Evolutionary conservation across 352 stramenopile genomes (phyloP).

Genomic region (Globisporangium orthogonon): DNA sequence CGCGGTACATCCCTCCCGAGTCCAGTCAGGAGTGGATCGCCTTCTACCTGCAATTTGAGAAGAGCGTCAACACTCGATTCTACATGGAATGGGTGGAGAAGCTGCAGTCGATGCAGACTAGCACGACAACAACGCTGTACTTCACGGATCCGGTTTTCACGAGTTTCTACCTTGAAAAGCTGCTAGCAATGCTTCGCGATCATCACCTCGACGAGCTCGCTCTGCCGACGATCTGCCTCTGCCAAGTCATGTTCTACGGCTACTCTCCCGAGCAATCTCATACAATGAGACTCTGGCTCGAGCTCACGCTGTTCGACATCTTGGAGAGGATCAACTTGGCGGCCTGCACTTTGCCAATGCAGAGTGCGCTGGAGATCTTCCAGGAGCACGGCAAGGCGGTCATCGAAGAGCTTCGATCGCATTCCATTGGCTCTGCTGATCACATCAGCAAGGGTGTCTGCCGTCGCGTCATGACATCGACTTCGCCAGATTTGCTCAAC

Average conservation of each 20-base stretch:
- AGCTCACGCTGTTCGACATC: slow-evolving; percentile 38
- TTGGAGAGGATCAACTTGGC: slow-evolving; percentile 43
- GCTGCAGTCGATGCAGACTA: slow-evolving; percentile 17
- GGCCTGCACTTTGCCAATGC: slow-evolving; percentile 33
- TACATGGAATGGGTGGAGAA: slow-evolving; percentile 34
- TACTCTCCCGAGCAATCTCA: slow-evolving; percentile 25
- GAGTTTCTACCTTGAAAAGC: slow-evolving; percentile 32
- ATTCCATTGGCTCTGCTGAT: not conserved
- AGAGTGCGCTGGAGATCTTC: slow-evolving; percentile 48
- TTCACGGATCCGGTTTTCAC: slow-evolving; percentile 51
- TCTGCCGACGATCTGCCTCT: slow-evolving; percentile 40
- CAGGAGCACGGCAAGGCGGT: slow-evolving; percentile 28
- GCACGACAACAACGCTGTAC: slow-evolving; percentile 5
- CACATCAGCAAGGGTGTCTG: slow-evolving; percentile 6
- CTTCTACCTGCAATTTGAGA: slow-evolving; percentile 41
- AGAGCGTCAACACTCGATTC: slow-evolving; percentile 35
- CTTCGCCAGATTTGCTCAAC: slow-evolving; percentile 12
- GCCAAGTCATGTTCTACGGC: slow-evolving; percentile 37
- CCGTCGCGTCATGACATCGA: slow-evolving; percentile 7
- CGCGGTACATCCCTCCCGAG: slow-evolving; percentile 12
- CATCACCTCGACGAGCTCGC: slow-evolving; percentile 25
- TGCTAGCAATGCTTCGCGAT: slow-evolving; percentile 31
- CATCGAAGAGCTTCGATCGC: slow-evolving; percentile 37
- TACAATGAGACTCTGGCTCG: slow-evolving; percentile 43
- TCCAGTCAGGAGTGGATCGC: slow-evolving; percentile 33